phyloP scores from a whole-genome alignment of 2,329 filamentous ascomycete species.

The Fusarium lyarnte region DNA sequence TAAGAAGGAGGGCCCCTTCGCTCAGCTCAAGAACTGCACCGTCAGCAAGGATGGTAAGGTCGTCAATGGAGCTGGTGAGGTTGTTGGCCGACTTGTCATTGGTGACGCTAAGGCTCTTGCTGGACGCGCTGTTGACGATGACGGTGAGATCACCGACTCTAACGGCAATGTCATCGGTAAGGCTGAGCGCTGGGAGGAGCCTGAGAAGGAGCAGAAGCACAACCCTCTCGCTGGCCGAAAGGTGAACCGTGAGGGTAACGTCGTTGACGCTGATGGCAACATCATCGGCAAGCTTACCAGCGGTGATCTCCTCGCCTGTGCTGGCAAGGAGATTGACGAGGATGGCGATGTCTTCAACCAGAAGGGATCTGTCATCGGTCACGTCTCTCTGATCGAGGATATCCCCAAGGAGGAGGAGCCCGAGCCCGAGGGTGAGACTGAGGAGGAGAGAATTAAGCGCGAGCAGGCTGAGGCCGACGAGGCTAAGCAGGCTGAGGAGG shows the following conservation, averaged over 20 bases:
- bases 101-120: conserved; percentile 78
- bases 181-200: conserved; percentile 68
- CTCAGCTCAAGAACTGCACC: conserved; percentile 70
- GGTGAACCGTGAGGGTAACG: conserved; percentile 68
- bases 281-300: conserved; percentile 73
- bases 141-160: conserved; percentile 83
- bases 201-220: conserved; percentile 61
- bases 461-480: conserved; percentile 47
- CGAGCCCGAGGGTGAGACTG: conserved; percentile 59
- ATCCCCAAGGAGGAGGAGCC: conserved; percentile 57
- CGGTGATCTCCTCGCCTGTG: conserved; percentile 71
- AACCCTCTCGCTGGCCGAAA: conserved; percentile 63
- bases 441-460: conserved; percentile 44
- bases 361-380: conserved; percentile 73
- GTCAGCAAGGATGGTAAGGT: conserved; percentile 76
- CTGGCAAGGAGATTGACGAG: conserved; percentile 75
- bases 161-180: conserved; percentile 70
- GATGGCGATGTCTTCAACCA: conserved; percentile 77
- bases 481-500: conserved; percentile 64
- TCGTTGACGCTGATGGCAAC: conserved; percentile 67
- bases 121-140: conserved; percentile 80
- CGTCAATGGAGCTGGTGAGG: conserved; percentile 71
- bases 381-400: conserved; percentile 72
- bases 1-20: conserved; percentile 73
- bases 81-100: conserved; percentile 75